Evolutionary conservation across 2,329 filamentous ascomycete species (phyloP).

Genomic region (Colletotrichum graminicola): DNA sequence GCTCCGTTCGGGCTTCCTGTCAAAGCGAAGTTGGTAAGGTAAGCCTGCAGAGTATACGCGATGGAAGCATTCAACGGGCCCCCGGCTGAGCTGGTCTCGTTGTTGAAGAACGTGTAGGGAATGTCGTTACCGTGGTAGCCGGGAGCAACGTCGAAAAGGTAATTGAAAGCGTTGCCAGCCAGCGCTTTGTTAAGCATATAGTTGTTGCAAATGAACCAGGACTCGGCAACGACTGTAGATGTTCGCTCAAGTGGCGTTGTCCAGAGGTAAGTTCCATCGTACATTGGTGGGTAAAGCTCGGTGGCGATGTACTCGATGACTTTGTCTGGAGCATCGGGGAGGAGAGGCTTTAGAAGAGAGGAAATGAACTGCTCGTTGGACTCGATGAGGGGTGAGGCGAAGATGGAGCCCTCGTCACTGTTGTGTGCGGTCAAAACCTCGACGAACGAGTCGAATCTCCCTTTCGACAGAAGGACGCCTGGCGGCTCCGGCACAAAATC

Average conservation of each 20-base stretch:
- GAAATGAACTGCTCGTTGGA: constrained; percentile 47
- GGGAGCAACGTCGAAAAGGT: background rate
- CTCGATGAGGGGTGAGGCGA: constrained; percentile 58
- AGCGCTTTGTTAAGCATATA: background rate
- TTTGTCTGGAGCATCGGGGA: background rate
- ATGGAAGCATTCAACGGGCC: constrained; percentile 25
- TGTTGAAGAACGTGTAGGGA: background rate
- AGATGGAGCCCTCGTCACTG: constrained; percentile 62
- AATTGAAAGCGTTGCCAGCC: background rate
- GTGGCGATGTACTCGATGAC: background rate
- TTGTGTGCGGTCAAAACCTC: constrained; percentile 51
- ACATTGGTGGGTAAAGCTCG: constrained; percentile 57
- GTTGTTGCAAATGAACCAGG: background rate
- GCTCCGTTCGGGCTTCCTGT: constrained; percentile 46
- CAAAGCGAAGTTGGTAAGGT: constrained; percentile 49
- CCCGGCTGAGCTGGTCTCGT: background rate
- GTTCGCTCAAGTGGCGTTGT: constrained; percentile 52
- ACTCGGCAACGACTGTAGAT: background rate
- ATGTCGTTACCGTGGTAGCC: background rate
- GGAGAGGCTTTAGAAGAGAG: background rate
- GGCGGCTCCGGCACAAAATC: constrained; percentile 35
- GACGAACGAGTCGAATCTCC: constrained; percentile 16
- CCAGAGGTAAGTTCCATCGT: background rate
- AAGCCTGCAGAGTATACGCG: constrained; percentile 49
- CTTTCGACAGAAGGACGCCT: constrained; percentile 27